Conservation (phyloP, 345 rosid species). For the Salix arbutifolia region DNA sequence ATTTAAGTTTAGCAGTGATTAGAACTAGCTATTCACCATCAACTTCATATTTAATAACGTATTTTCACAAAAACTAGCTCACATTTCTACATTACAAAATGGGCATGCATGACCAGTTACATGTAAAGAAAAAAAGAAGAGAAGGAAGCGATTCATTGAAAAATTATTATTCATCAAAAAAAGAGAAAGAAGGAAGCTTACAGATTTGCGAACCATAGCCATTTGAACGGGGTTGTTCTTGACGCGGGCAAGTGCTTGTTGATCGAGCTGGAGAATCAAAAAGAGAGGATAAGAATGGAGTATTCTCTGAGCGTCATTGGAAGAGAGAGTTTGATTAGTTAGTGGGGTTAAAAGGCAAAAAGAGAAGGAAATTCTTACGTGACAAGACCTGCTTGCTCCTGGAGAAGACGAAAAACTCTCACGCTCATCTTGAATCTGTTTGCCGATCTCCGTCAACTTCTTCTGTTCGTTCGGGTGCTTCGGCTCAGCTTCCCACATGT, state of each 20-base stretch:
- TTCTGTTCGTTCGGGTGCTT: conserved; percentile 93
- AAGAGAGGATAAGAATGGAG: conserved; percentile 92
- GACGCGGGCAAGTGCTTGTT: conserved; percentile 86
- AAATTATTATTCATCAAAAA: neutral
- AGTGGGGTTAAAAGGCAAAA: neutral
- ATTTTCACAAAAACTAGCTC: neutral
- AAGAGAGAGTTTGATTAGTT: conserved; percentile 33
- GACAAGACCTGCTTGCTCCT: conserved; percentile 86
- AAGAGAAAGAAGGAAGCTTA: conserved; percentile 19
- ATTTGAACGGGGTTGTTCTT: conserved; percentile 94
- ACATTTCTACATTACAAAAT: neutral
- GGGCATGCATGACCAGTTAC: neutral
- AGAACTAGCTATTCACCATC: neutral
- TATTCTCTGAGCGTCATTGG: conserved; percentile 88
- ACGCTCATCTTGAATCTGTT: conserved; percentile 85
- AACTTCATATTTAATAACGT: neutral
- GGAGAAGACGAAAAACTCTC: conserved; percentile 88
- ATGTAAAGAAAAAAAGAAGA: neutral
- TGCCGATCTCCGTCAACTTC: conserved; percentile 89
- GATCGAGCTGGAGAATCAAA: conserved; percentile 88
- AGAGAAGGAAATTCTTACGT: conserved; percentile 47
- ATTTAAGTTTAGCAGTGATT: neutral
- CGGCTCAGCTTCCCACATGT: conserved; percentile 99
- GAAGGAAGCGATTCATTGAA: neutral
- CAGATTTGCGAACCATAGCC: conserved; percentile 83